A percentile compares a stretch with the other conserved stretches of the same genome.
Conservation (phyloP, 805 yeast genomes). For the Pichia deserticola region DNA sequence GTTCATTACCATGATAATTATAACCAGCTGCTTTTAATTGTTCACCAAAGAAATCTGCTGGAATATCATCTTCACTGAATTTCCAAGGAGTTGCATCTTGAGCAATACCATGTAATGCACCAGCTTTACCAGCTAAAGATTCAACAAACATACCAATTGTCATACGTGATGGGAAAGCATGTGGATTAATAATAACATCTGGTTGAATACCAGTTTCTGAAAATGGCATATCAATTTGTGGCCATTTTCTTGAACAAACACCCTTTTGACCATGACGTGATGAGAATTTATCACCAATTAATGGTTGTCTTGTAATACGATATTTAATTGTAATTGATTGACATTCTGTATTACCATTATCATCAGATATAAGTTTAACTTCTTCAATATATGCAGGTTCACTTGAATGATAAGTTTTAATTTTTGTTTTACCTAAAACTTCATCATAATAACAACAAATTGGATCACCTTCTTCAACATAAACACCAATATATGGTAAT, state of each 20-base stretch:
- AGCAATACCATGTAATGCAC: slow-evolving; percentile 95
- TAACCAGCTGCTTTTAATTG: slow-evolving; percentile 84
- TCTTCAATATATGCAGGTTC: slow-evolving; percentile 96
- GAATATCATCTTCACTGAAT: slow-evolving; percentile 85
- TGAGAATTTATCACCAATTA: slow-evolving; percentile 96
- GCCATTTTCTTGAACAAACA: slow-evolving; percentile 98
- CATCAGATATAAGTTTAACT: slow-evolving; percentile 87
- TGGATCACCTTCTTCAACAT: slow-evolving; percentile 93
- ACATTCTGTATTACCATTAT: slow-evolving; percentile 65
- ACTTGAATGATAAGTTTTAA: slow-evolving; percentile 85
- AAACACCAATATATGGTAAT: slow-evolving; percentile 79
- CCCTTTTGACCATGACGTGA: slow-evolving; percentile 98
- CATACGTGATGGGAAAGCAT: slow-evolving; percentile 99
- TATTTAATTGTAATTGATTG: slow-evolving; percentile 83
- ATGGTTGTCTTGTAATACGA: slow-evolving; percentile 84
- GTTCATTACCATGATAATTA: slow-evolving; percentile 97
- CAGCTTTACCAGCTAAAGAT: slow-evolving; percentile 97
- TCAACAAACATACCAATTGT: slow-evolving; percentile 99
- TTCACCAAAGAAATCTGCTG: slow-evolving; percentile 96
- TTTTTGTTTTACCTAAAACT: slow-evolving; percentile 80
- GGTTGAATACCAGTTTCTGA: slow-evolving; percentile 95
- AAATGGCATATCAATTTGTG: slow-evolving; percentile 94
- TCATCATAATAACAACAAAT: slow-evolving; percentile 90
- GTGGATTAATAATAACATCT: slow-evolving; percentile 95
- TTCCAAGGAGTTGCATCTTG: slow-evolving; percentile 97